phyloP scores from a whole-genome alignment of 106 monocot species.

The Dioscorea zingiberensis region DNA sequence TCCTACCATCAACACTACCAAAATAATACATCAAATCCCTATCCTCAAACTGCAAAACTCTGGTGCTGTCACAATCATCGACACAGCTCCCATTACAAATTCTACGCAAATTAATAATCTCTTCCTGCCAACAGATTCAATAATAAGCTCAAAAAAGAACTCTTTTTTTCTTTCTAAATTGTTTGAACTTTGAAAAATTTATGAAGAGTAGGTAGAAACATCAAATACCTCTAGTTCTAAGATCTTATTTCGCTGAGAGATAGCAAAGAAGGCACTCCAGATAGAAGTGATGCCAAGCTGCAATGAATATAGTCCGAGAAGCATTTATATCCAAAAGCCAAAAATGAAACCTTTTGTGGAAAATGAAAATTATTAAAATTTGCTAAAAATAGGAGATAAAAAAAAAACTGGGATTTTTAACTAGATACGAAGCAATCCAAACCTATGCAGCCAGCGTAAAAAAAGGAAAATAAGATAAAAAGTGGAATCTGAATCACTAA shows the following conservation, averaged over 20 bases:
- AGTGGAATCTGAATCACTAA: too few species aligned
- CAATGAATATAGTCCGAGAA: constrained; percentile 10
- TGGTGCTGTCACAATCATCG: not conserved
- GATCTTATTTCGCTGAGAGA: constrained; percentile 44
- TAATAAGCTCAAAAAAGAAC: not conserved
- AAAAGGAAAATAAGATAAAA: too few species aligned
- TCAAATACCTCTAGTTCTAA: constrained; percentile 52
- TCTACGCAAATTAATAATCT: constrained; percentile 36
- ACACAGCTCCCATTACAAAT: constrained; percentile 20
- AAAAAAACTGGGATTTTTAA: too few species aligned
- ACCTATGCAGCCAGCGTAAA: too few species aligned
- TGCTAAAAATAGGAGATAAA: too few species aligned
- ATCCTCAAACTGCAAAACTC: constrained; percentile 20
- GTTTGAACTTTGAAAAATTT: not conserved
- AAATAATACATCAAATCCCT: constrained; percentile 9
- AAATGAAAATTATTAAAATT: too few species aligned
- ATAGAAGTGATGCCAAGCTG: constrained; percentile 45
- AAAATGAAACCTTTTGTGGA: not conserved
- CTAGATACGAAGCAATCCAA: too few species aligned
- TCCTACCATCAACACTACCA: constrained; percentile 29
- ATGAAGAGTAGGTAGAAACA: not conserved
- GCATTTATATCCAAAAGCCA: not conserved
- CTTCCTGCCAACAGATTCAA: constrained; percentile 32
- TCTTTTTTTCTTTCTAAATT: not conserved
- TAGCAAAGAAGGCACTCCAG: constrained; percentile 23